A percentile compares a stretch with the other conserved stretches of the same genome.
These are phyloP conservation scores for Rugonectria rugulosa DNA, from an alignment of 2,329 filamentous ascomycete genomes.

Conservation along the genomic window DNA sequence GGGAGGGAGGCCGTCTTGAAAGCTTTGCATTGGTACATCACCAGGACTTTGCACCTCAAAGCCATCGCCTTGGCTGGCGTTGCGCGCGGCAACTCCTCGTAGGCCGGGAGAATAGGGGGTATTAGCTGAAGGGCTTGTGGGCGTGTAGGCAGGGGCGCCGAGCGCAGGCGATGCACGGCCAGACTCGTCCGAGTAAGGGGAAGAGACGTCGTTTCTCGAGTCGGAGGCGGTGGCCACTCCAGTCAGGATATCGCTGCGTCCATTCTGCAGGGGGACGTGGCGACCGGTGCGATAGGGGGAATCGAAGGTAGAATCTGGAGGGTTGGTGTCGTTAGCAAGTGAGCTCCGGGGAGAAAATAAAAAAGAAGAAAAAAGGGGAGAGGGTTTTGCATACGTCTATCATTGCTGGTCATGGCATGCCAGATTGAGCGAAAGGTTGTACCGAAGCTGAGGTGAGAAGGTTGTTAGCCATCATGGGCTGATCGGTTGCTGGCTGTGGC, in stretches of 20 bases:
- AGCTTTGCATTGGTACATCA: slow-evolving; percentile 96
- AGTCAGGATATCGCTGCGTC: slow-evolving; percentile 81
- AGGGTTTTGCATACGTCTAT: slow-evolving; percentile 62
- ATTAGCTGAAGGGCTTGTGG: slow-evolving; percentile 62
- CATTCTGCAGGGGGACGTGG: slow-evolving; percentile 87
- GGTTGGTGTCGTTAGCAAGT: slow-evolving; percentile 29
- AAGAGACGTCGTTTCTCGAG: slow-evolving; percentile 83
- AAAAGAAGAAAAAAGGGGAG: slow-evolving; percentile 7
- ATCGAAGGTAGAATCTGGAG: slow-evolving; percentile 85
- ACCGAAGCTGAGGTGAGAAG: slow-evolving; percentile 60
- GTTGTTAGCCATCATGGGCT: slow-evolving; percentile 26
- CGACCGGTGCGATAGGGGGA: slow-evolving; percentile 91
- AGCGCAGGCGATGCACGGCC: slow-evolving; percentile 59
- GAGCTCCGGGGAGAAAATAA: not conserved
- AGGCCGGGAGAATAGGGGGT: slow-evolving; percentile 90
- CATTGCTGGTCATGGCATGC: slow-evolving; percentile 85
- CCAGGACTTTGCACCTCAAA: slow-evolving; percentile 76
- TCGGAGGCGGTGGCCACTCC: slow-evolving; percentile 90
- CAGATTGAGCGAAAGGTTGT: slow-evolving; percentile 88
- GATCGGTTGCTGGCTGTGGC: slow-evolving; percentile 1
- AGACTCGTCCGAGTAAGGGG: slow-evolving; percentile 78
- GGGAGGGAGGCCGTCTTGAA: slow-evolving; percentile 89
- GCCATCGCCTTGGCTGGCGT: slow-evolving; percentile 68
- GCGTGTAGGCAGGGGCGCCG: slow-evolving; percentile 47
- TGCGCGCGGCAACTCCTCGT: slow-evolving; percentile 76